A percentile compares a stretch with the other conserved stretches of the same genome.
phyloP scores from a whole-genome alignment of 2,329 filamentous ascomycete species.

The Colletotrichum chrysophilum region DNA sequence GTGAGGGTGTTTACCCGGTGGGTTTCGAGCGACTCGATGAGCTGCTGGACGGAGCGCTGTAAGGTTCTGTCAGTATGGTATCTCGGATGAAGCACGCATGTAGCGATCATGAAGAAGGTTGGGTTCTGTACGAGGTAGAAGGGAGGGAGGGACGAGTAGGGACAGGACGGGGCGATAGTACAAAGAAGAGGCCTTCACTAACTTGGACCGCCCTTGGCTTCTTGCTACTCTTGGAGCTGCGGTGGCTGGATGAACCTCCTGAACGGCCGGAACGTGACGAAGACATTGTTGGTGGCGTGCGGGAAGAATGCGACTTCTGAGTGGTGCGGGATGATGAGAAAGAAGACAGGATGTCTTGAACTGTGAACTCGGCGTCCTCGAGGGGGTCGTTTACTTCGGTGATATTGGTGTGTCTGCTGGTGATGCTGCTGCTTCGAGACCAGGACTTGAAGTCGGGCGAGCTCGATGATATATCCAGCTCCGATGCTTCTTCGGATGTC shows the following conservation, averaged over 20 bases:
- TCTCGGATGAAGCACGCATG: background rate
- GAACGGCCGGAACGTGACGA: slow-evolving; percentile 31
- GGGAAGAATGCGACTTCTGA: background rate
- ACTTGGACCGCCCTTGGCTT: slow-evolving; percentile 32
- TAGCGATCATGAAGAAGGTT: background rate
- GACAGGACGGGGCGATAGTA: slow-evolving; percentile 16
- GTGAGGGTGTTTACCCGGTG: slow-evolving; percentile 77
- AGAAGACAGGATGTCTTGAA: background rate
- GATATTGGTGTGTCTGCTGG: background rate
- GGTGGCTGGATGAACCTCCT: slow-evolving; percentile 21
- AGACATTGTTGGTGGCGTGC: slow-evolving; percentile 28
- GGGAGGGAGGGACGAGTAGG: background rate
- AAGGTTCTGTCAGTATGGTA: background rate
- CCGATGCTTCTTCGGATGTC: background rate
- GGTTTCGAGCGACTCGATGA: slow-evolving; percentile 67
- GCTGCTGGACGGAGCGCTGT: slow-evolving; percentile 47
- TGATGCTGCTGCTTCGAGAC: background rate
- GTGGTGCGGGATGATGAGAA: background rate
- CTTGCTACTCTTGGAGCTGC: slow-evolving; percentile 29
- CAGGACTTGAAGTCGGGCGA: background rate
- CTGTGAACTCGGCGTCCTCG: background rate
- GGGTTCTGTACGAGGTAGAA: background rate
- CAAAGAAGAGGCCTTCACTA: slow-evolving; percentile 32
- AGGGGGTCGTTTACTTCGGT: background rate
- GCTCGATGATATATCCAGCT: slow-evolving; percentile 3